Evolutionary conservation across 257 asterid species (phyloP).

Genomic region (Capsicum chinense): DNA sequence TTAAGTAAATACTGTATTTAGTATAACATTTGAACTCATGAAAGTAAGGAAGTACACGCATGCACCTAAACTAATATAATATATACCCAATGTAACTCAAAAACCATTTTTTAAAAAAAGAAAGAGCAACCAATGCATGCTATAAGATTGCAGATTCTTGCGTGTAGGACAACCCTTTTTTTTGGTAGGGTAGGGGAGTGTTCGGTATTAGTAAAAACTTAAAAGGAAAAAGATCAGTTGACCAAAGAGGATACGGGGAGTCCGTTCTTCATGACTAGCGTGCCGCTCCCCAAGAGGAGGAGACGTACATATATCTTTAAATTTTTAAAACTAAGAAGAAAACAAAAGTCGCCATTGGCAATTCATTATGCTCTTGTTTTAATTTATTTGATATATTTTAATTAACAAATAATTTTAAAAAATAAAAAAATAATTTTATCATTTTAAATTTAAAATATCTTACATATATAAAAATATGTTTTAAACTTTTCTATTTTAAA

Average conservation of each 20-base stretch:
- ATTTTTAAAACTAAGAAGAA: neutral
- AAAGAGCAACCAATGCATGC: neutral
- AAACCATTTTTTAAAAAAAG: too few species aligned
- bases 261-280: neutral
- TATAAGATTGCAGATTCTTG: neutral
- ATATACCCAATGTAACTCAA: too few species aligned
- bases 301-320: neutral
- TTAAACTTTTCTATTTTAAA: too few species aligned
- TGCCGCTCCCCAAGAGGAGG: neutral
- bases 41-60: too few species aligned
- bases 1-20: too few species aligned
- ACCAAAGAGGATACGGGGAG: constrained; percentile 16
- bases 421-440: too few species aligned
- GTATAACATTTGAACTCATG: too few species aligned
- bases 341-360: neutral
- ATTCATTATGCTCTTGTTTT: neutral
- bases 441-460: too few species aligned
- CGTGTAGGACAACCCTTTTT: neutral
- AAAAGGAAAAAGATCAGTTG: neutral
- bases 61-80: too few species aligned
- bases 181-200: neutral
- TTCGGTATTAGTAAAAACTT: neutral
- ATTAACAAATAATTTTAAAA: too few species aligned
- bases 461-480: too few species aligned
- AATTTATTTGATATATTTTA: neutral